phyloP scores from a whole-genome alignment of 2,329 filamentous ascomycete species.

The Neurospora sp. region DNA sequence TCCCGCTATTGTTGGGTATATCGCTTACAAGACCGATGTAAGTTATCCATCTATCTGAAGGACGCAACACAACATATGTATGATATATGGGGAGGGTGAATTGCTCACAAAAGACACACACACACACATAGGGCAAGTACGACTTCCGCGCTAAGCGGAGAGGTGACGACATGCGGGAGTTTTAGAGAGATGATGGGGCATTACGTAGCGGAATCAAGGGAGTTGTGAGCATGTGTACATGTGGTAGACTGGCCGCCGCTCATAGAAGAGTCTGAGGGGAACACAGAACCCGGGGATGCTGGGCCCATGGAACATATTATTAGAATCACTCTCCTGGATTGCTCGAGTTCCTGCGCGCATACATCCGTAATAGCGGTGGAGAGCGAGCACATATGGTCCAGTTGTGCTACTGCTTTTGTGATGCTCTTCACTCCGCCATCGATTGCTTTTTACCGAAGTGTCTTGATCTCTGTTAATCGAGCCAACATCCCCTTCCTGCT shows the following conservation, averaged over 20 bases:
- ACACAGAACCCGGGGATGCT: neutral
- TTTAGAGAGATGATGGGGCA: conserved; percentile 33
- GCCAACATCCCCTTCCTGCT: neutral
- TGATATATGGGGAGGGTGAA: neutral
- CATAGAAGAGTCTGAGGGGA: neutral
- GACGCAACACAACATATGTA: neutral
- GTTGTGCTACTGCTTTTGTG: neutral
- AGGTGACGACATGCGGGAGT: conserved; percentile 77
- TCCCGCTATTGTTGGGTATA: conserved; percentile 58
- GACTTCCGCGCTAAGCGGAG: conserved; percentile 79
- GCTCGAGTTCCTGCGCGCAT: neutral
- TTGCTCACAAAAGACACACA: neutral
- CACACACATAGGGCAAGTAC: conserved; percentile 62
- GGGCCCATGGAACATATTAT: neutral
- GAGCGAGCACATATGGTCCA: neutral
- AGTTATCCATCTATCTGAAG: conserved; percentile 32
- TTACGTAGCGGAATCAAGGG: neutral
- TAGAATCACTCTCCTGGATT: neutral
- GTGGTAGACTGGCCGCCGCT: conserved; percentile 13
- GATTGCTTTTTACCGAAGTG: neutral
- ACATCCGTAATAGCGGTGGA: neutral
- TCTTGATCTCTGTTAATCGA: neutral
- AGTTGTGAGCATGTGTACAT: conserved; percentile 30
- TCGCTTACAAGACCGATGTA: conserved; percentile 79
- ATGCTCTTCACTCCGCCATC: neutral